Evolutionary conservation across 805 yeast species (phyloP), one percentile per base, ranked within the genome.

Genomic region (Kuraishia ogatae): DNA sequence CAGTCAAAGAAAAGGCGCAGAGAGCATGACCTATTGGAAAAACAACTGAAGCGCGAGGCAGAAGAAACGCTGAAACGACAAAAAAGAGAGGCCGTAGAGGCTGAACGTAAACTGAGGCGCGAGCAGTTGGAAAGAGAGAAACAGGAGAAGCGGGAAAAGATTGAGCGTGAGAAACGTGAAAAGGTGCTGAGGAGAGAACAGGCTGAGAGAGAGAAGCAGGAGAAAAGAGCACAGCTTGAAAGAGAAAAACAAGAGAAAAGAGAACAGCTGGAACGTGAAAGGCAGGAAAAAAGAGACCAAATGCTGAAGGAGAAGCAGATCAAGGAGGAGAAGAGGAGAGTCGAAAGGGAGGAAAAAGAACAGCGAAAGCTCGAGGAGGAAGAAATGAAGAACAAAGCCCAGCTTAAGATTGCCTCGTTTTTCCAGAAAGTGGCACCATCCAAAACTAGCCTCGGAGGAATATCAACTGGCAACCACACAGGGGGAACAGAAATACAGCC

Each of bases 351-450:
- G 8, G 50, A 21, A 15, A 54, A 50, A 23, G 52, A 54, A 17
- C 48, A 43, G 28, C 39, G 46, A 20, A 26, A 24, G 19, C 22
- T 39, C 11, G 46, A 39, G 21, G 50, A 54, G 47, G 48, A 54
- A 49, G 52, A 50, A 47, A 26, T 50, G 29, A 43, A 39, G 26
- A 50, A 50, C 19, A 50, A 39, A 20, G 47, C 53, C 11, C 53
- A 50, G 29, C 47, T 50, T 43, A 52, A 29, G 22, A 52, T 52
- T 10, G 53, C 39, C 19, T 52, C 53, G 5, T 52, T 52, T n/a
- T 52, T 52, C 53, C 20, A 39, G 20, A 20, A 23, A 39, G 48
- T 39, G 43, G 43, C 26, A 29, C 35, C 26, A 7, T 5, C 39
- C n/a, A 23, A 23, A 23, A 39, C 26, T 29, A 28, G 43, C 28